Evolutionary conservation across 345 rosid species (phyloP), one percentile per base, ranked within the genome.

Genomic region (Pelargonium nanum): DNA sequence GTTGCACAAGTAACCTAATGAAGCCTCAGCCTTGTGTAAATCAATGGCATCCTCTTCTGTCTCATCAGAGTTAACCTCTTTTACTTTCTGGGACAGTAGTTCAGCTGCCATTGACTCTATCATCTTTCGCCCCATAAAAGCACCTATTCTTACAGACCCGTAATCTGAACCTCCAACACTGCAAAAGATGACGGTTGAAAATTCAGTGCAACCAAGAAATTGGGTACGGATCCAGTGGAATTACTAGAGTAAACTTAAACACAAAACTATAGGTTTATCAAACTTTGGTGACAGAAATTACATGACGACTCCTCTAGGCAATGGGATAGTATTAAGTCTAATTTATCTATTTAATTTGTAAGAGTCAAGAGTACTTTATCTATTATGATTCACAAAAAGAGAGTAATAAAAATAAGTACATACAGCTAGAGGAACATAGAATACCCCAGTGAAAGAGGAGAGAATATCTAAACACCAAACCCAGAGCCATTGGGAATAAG

Each of bases 111-210:
- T 59, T 57, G 87, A 83, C 78, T 83, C 83, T 59, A 90, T 87
- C 81, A 93, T 93, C 78, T 75, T 75, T 55, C 82, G 64, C 30
- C 99, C 97, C 97, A 93, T 93, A 77, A 85, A 93, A 58, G 97
- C 96, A 58, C 99, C 99, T 66, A 90, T 76, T 78, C 99, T 84
- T 45, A 93, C 99, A 26, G 99, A 90, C 56, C 96, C 75, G 66
- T 93, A 93, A 78, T 93, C 99, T 53, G 97, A 89, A 57, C 99
- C 99, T 55, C 99, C 99, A 56, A 93, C 80, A 59, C 99, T 93
- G 81, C 64, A 65, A 63, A 26, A 22, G 48, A 12, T 40, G 9
- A 15, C 48, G 16, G 15, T 40, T 40, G 16, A 12, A 40, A 15
- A 40, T 10, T 40, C 48, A 40, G 15, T 12, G 16, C 48, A 7